phyloP scores from a whole-genome alignment of 768 basidiomycete species.

The Neoboletus brunneissimus region DNA sequence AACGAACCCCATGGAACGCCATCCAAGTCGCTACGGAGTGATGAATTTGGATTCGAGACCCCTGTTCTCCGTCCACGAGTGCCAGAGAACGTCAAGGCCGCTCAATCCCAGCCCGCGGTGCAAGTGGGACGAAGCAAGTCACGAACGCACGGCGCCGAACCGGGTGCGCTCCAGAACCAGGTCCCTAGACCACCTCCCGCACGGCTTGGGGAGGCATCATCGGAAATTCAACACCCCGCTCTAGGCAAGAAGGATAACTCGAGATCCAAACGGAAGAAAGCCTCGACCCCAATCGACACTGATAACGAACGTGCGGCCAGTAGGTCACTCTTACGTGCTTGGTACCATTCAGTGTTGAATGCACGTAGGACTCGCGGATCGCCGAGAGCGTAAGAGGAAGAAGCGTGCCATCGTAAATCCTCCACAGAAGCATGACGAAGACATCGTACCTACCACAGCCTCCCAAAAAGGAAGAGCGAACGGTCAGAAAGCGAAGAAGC shows the following conservation, averaged over 20 bases:
- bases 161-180: background rate
- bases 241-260: slow-evolving; percentile 20
- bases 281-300: slow-evolving; percentile 12
- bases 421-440: slow-evolving; percentile 9
- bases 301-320: slow-evolving; percentile 39
- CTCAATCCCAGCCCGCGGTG: background rate
- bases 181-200: background rate
- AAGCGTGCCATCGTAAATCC: slow-evolving; percentile 53
- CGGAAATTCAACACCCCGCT: slow-evolving; percentile 1
- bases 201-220: background rate
- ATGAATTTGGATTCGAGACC: slow-evolving; percentile 46
- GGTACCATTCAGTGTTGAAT: background rate
- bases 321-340: slow-evolving; percentile 21
- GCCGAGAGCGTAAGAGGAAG: slow-evolving; percentile 59
- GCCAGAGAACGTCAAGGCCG: slow-evolving; percentile 11
- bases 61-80: slow-evolving; percentile 54
- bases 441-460: background rate
- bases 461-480: slow-evolving; percentile 13
- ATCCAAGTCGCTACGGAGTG: slow-evolving; percentile 1
- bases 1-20: slow-evolving; percentile 14
- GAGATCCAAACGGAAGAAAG: slow-evolving; percentile 25
- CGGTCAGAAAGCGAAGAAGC: slow-evolving; percentile 22
- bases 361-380: slow-evolving; percentile 55
- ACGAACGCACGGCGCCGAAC: background rate
- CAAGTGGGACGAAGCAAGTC: background rate